Percentiles rank a stretch among this genome's conserved stretches.
Evolutionary conservation across 768 basidiomycete genomes (phyloP).

Genomic region (Termitomyces sp.): DNA sequence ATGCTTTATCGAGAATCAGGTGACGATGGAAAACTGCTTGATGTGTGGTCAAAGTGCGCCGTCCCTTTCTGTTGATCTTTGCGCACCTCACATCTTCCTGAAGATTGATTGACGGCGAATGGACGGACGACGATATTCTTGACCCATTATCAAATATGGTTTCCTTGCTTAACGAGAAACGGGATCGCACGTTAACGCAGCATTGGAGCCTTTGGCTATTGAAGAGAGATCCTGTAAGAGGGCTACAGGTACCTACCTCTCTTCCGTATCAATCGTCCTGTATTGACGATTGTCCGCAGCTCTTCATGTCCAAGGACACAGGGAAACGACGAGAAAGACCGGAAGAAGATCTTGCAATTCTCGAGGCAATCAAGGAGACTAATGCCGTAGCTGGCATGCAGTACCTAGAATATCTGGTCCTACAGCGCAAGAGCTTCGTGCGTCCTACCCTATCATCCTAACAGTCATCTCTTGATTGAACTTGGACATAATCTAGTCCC

Average conservation of each 20-base stretch:
- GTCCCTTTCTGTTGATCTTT: neutral
- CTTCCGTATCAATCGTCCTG: neutral
- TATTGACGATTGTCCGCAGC: slow-evolving; percentile 29
- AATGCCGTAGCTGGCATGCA: slow-evolving; percentile 57
- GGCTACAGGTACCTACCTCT: slow-evolving; percentile 51
- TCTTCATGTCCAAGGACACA: slow-evolving; percentile 50
- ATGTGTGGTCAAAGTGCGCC: slow-evolving; percentile 62
- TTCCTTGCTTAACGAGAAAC: slow-evolving; percentile 46
- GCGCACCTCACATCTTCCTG: neutral
- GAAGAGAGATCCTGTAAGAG: slow-evolving; percentile 60
- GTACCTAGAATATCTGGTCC: slow-evolving; percentile 78
- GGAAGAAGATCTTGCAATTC: slow-evolving; percentile 54
- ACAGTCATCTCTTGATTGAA: neutral
- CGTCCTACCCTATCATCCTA: neutral
- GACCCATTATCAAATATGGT: slow-evolving; percentile 63
- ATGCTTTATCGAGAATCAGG: slow-evolving; percentile 53
- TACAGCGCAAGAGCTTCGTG: slow-evolving; percentile 61
- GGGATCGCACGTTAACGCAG: slow-evolving; percentile 56
- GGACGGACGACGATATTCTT: slow-evolving; percentile 53
- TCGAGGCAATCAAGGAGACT: slow-evolving; percentile 51
- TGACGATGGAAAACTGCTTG: slow-evolving; percentile 56
- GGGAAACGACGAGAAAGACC: slow-evolving; percentile 52
- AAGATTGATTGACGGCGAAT: slow-evolving; percentile 64
- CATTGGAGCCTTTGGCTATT: slow-evolving; percentile 82
- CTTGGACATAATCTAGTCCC: slow-evolving; percentile 33